Base-by-base conservation (phyloP, 176 grass and related monocot species). In the Triticum timopheevii region DNA sequence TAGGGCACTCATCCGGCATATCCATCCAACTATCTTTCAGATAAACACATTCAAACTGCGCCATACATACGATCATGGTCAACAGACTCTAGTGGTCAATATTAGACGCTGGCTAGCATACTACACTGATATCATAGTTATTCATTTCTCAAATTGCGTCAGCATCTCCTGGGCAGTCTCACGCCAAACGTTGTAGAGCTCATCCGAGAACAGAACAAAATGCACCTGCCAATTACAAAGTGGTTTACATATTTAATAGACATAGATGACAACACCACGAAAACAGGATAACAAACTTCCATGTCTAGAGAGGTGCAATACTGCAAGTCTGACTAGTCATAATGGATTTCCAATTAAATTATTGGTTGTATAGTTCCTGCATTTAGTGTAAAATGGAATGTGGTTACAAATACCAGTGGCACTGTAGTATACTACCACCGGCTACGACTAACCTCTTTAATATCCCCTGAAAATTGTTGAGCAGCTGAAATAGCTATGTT, bases 201-300 rank as follows among this genome's bases (percentile, higher is more conserved):
- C 94, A 52, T 96, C 94, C 33, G 44, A 81, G 61, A 99, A 96
- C 38, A 99, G 90, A 88, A 96, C 92, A 85, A 99, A 99, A 88
- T 99, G 94, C 38, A 99, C 90, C 97, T 99, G 92, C 16, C 19
- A 42, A 76, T 69, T 24, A 82, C 80, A 10, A 49, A 58, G 64
- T 16, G 6, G 58, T 47, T 80, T 20, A 87, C 72, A 77, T 63
- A n/a, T 76, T 52, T 62, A 80, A 44, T 76, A 17, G 22, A 76
- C 15, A 68, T 68, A 82, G 52, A 52, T 77, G 50, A 54, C 5
- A 85, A 4, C 16, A 63, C 19, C 38, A 22, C 7, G 2, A 33
- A 47, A 59, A 72, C 0, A 70, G 20, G 34, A 73, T 67, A 73
- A n/a, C 35, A 27, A 27, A 16, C 66, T 70, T 47, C 4, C 4